Conservation (phyloP, 164 flowering plant genomes). For the Vitis labrusca region DNA sequence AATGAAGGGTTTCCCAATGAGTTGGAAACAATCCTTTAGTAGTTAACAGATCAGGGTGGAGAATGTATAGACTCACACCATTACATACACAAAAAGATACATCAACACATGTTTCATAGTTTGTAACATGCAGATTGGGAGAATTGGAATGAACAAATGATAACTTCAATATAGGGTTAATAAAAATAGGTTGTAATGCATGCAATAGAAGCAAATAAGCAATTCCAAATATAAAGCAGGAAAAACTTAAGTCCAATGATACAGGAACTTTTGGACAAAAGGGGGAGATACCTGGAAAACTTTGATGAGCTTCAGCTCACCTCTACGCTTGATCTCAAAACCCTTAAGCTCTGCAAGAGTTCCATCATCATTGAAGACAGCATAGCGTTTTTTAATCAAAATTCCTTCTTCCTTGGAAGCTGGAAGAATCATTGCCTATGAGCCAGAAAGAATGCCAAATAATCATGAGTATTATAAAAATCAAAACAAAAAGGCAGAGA, state of each 20-base stretch:
- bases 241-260: not conserved
- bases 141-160: too few relatives aligned
- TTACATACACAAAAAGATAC: too few relatives aligned
- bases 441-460: slow-evolving; percentile 8
- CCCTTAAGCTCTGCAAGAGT: slow-evolving; percentile 99
- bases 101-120: too few relatives aligned
- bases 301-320: slow-evolving; percentile 99
- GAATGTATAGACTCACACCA: too few relatives aligned
- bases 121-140: too few relatives aligned
- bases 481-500: slow-evolving; percentile 7
- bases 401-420: slow-evolving; percentile 99
- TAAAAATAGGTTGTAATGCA: too few relatives aligned
- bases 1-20: too few relatives aligned
- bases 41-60: too few relatives aligned
- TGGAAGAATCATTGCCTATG: slow-evolving; percentile 97
- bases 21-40: too few relatives aligned
- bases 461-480: slow-evolving; percentile 3
- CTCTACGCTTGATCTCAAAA: slow-evolving; percentile 99
- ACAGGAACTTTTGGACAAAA: not conserved
- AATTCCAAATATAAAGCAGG: not conserved
- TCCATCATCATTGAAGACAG: slow-evolving; percentile 99
- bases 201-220: not conserved
- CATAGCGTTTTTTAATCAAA: slow-evolving; percentile 97
- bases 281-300: slow-evolving; percentile 80
- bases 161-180: too few relatives aligned